Conservation (phyloP, 192 early-diverging fungal species). For the Linderina pennispora region DNA sequence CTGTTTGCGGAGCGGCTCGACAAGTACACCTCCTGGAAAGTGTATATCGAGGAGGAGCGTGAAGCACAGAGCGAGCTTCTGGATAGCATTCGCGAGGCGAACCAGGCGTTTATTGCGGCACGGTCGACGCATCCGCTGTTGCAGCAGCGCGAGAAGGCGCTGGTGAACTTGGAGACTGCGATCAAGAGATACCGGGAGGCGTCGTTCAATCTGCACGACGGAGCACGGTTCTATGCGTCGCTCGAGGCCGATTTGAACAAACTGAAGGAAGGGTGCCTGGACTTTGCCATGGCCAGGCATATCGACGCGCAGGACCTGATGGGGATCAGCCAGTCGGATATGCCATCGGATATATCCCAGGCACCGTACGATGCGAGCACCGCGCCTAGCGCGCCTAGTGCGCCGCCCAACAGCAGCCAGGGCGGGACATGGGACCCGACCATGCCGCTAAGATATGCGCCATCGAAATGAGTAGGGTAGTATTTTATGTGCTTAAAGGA, state of each 20-base stretch:
- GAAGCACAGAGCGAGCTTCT: conserved; percentile 61
- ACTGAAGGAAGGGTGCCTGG: conserved; percentile 57
- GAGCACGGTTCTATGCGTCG: conserved; percentile 64
- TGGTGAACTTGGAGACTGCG: conserved; percentile 70
- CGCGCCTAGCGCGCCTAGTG: no score
- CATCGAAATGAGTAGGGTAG: conserved; percentile 5
- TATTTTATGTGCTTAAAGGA: neutral
- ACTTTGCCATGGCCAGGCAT: conserved; percentile 64
- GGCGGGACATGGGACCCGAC: conserved; percentile 31
- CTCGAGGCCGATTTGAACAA: conserved; percentile 58
- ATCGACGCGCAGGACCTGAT: conserved; percentile 57
- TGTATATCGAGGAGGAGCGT: conserved; percentile 50
- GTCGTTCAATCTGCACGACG: conserved; percentile 69
- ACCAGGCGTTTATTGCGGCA: conserved; percentile 60
- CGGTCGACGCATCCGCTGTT: conserved; percentile 53
- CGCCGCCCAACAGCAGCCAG: conserved; percentile 13
- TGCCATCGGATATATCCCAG: conserved; percentile 16
- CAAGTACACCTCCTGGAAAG: conserved; percentile 64
- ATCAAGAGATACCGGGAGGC: conserved; percentile 72
- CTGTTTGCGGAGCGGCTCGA: conserved; percentile 63
- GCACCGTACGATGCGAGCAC: no score
- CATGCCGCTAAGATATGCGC: conserved; percentile 35
- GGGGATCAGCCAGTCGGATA: conserved; percentile 20
- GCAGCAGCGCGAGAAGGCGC: conserved; percentile 64
- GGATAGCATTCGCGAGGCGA: conserved; percentile 53